Evolutionary conservation across 2,329 filamentous ascomycete genomes (phyloP).

Genomic region (Ceratocystis papillata): DNA sequence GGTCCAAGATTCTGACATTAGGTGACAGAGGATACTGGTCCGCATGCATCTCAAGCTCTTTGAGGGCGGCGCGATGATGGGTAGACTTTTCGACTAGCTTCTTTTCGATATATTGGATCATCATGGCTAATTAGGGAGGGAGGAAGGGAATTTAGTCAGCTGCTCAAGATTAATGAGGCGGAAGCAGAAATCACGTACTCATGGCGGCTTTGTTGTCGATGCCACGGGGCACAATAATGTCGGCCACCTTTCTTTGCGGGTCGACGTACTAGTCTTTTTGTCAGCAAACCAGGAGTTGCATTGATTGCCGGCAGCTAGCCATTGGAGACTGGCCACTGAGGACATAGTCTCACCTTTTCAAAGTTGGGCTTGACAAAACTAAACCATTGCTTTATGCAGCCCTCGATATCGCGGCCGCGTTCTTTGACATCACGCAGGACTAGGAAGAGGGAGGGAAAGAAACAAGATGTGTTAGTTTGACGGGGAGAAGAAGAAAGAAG

Average conservation of each 20-base stretch:
- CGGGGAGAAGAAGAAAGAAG: neutral
- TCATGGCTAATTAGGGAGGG: conserved; percentile 53
- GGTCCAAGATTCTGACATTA: conserved; percentile 61
- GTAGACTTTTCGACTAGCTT: conserved; percentile 78
- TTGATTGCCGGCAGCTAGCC: no score
- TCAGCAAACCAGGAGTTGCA: no score
- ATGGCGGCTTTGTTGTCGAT: conserved; percentile 94
- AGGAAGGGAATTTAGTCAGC: no score
- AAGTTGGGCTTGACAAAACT: conserved; percentile 93
- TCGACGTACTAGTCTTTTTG: conserved; percentile 56
- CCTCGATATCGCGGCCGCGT: conserved; percentile 81
- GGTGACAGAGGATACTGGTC: conserved; percentile 61
- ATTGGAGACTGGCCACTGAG: no score
- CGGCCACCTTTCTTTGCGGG: conserved; percentile 67
- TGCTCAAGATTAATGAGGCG: neutral
- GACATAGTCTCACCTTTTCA: conserved; percentile 45
- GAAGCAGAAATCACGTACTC: conserved; percentile 37
- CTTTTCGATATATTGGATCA: conserved; percentile 82
- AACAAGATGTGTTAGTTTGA: neutral
- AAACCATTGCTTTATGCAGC: conserved; percentile 98
- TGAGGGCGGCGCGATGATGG: conserved; percentile 68
- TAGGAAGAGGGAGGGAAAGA: conserved; percentile 30
- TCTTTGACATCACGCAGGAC: conserved; percentile 81
- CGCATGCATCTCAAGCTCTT: conserved; percentile 60
- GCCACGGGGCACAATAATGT: conserved; percentile 89